Conservation (phyloP, 148 eudicot genomes). For the Nyssa sinensis region DNA sequence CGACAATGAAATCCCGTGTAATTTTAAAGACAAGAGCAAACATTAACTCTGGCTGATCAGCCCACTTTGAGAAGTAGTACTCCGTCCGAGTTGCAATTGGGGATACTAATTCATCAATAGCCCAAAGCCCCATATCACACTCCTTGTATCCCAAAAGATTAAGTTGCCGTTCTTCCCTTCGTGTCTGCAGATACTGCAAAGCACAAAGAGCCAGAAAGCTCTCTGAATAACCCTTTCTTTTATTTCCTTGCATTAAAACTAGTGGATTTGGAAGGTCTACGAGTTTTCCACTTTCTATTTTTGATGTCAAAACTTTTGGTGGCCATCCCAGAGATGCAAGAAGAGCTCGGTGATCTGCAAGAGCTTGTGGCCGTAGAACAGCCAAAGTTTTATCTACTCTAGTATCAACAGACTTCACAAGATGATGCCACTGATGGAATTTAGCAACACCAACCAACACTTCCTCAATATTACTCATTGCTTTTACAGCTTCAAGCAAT, state of each 20-base stretch:
- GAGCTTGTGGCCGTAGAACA: conserved; percentile 46
- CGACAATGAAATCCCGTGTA: conserved; percentile 44
- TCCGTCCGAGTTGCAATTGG: conserved; percentile 53
- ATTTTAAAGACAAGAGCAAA: conserved; percentile 50
- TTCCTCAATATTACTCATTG: conserved; percentile 36
- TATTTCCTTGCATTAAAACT: conserved; percentile 44
- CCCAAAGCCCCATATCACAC: conserved; percentile 43
- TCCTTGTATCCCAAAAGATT: conserved; percentile 20
- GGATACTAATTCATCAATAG: conserved; percentile 50
- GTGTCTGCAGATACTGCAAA: conserved; percentile 42
- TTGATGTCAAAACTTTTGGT: conserved; percentile 35
- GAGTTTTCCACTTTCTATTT: conserved; percentile 18
- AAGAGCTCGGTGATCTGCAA: conserved; percentile 50
- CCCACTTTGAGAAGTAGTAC: conserved; percentile 49
- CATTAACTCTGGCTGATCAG: conserved; percentile 44
- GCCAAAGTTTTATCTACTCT: conserved; percentile 40
- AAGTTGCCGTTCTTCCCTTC: conserved; percentile 34
- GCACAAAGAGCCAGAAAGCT: conserved; percentile 55
- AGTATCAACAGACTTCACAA: conserved; percentile 42
- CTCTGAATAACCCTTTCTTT: conserved; percentile 39
- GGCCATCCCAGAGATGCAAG: conserved; percentile 54
- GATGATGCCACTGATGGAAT: conserved; percentile 35
- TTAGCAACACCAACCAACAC: conserved; percentile 27
- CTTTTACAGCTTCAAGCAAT: conserved; percentile 35
- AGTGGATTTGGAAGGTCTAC: conserved; percentile 44